Evolutionary conservation across 2,329 filamentous ascomycete species (phyloP), one percentile per base, ranked within the genome.

Genomic region (Cordyceps militaris): DNA sequence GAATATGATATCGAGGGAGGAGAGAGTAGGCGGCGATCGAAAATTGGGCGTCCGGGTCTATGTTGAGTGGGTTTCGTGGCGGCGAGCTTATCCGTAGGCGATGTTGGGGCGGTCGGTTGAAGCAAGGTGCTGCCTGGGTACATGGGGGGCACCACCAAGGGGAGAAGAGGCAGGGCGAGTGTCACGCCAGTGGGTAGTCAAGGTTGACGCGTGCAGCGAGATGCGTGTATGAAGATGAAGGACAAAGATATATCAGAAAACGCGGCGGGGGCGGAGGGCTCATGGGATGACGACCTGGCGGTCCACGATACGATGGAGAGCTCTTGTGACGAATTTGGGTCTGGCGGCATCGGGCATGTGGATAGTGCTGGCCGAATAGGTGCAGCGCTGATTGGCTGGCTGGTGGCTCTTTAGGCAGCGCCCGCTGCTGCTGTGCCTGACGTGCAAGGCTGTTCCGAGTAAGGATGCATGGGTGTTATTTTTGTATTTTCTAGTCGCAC

Each of bases 271-370:
- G 55, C 46, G 46, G 40, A 57, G 28, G 34, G 46, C 54, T 57
- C 47, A 46, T 51, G 38, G 55, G 55, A 57, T 51, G 55, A 51
- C 46, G 38, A 46, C 47, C 55, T 51, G 47, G 46, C 28, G 23
- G 36, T 36, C 38, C 55, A 38, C 36, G 30, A 28, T 36, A 28
- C 55, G 47, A 57, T 57, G 47, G 47, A 30, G 47, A 57, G 55
- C 47, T 46, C 55, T 51, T 51, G 55, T 57, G 55, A 57, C 55
- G 54, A 57, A 50, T 26, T 43, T 43, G 46, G 55, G 46, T 49
- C 44, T 57, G 55, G 55, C 55, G 55, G 55, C 55, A 57, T 57
- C 55, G 46, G 55, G 55, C 55, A 57, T 57, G 55, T 57, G 55
- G 36, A 57, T 57, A 44, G 43, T 9, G 16, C n/a, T 44, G 38